phyloP scores from a whole-genome alignment of 2,329 filamentous ascomycete genomes.

The Rachicladosporium sp. region DNA sequence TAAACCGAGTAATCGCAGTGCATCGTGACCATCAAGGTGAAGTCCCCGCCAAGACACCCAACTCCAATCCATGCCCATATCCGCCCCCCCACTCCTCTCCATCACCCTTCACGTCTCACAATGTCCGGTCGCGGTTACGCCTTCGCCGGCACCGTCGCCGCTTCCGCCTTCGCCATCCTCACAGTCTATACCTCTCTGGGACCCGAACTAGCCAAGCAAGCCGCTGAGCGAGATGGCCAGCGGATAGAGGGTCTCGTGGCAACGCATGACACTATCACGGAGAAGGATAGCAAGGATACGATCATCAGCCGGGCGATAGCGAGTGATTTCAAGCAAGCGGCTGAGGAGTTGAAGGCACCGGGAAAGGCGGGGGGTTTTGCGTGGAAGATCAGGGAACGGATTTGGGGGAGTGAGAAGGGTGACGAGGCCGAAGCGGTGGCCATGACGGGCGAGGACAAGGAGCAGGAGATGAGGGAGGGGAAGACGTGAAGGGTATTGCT shows the following conservation, averaged over 20 bases:
- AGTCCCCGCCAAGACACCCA: no score
- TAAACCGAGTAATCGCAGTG: no score
- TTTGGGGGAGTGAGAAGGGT: constrained; percentile 1
- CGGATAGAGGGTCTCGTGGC: no score
- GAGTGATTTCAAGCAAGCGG: constrained; percentile 3
- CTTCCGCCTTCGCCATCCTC: no score
- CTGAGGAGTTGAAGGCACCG: neutral
- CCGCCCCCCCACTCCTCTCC: no score
- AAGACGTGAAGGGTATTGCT: constrained; percentile 1
- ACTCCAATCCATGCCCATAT: no score
- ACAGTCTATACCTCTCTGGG: constrained; percentile 1
- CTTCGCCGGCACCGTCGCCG: no score
- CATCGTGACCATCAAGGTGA: no score
- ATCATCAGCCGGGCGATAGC: constrained; percentile 4
- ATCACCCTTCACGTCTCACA: no score
- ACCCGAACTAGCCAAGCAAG: constrained; percentile 3
- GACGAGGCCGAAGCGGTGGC: neutral
- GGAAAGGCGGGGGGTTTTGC: constrained; percentile 3
- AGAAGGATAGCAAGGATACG: no score
- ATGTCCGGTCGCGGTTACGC: no score
- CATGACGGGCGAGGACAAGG: neutral
- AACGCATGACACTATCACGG: no score
- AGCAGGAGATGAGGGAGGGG: neutral
- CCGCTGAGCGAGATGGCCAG: neutral
- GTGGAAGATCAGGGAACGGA: constrained; percentile 2